Conservation (phyloP, 495 filamentous ascomycete species). For the Thozetella sp. region DNA sequence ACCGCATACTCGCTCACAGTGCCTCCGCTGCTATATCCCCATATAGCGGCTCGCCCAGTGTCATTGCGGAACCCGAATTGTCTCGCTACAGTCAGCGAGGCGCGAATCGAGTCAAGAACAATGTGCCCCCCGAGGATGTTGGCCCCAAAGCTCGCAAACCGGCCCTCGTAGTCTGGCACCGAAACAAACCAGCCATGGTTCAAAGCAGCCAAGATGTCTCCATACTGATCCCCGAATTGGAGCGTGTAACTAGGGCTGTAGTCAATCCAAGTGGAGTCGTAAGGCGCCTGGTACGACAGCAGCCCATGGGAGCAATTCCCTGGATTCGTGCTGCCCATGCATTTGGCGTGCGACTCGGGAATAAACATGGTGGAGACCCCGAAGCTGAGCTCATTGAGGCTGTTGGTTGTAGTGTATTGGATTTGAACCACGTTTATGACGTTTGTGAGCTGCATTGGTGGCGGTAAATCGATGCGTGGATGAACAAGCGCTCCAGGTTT, state of each 20-base stretch:
- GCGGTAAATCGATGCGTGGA: no score
- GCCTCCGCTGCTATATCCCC: conserved; percentile 56
- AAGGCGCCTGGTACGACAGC: conserved; percentile 3
- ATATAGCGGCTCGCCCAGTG: conserved; percentile 24
- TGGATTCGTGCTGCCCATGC: neutral
- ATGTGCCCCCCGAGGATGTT: conserved; percentile 31
- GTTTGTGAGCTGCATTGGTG: neutral
- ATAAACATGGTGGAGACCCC: neutral
- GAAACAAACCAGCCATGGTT: conserved; percentile 38
- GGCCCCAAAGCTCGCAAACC: conserved; percentile 34
- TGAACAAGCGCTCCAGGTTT: no score
- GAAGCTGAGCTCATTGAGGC: neutral
- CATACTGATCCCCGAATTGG: neutral
- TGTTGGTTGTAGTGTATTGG: neutral
- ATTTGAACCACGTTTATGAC: neutral
- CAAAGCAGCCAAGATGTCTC: neutral
- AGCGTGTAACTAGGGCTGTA: conserved; percentile 2
- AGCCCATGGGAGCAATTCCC: neutral
- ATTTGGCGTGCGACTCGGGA: neutral
- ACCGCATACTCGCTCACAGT: conserved; percentile 52
- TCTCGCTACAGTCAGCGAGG: conserved; percentile 18
- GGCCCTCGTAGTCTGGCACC: conserved; percentile 45
- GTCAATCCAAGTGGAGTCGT: neutral
- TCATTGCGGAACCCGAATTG: conserved; percentile 7
- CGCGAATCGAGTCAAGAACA: conserved; percentile 44